Evolutionary conservation across 768 basidiomycete genomes (phyloP).

Genomic region (Tulasnella calospora): DNA sequence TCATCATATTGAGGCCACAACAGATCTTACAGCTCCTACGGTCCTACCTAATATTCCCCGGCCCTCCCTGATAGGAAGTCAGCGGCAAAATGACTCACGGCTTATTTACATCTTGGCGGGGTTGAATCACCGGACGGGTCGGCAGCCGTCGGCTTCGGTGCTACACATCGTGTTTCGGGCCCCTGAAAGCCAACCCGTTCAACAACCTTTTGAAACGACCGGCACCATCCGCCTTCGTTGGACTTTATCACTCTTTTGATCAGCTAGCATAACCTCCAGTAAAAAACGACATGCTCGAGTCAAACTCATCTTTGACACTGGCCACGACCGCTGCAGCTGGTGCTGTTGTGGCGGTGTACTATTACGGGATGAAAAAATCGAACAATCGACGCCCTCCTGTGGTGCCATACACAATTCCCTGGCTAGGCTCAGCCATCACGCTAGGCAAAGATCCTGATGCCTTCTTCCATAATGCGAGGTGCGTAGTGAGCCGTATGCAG

Average conservation of each 20-base stretch:
- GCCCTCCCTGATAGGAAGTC: background rate
- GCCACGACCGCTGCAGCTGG: background rate
- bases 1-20: background rate
- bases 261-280: no score
- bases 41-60: background rate
- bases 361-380: background rate
- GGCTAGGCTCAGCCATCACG: conserved; percentile 14
- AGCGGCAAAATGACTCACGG: background rate
- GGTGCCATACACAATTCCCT: conserved; percentile 14
- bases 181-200: background rate
- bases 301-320: background rate
- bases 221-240: background rate
- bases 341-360: background rate
- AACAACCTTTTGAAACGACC: background rate
- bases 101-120: background rate
- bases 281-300: background rate
- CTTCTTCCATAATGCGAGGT: conserved; percentile 17
- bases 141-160: background rate
- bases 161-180: background rate
- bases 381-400: background rate
- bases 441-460: conserved; percentile 24
- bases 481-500: background rate
- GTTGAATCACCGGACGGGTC: background rate
- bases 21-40: background rate
- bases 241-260: background rate